Evolutionary conservation across 306 rosid genomes (phyloP), one percentile per base, ranked within the genome.

Genomic region (Prunus salicina): DNA sequence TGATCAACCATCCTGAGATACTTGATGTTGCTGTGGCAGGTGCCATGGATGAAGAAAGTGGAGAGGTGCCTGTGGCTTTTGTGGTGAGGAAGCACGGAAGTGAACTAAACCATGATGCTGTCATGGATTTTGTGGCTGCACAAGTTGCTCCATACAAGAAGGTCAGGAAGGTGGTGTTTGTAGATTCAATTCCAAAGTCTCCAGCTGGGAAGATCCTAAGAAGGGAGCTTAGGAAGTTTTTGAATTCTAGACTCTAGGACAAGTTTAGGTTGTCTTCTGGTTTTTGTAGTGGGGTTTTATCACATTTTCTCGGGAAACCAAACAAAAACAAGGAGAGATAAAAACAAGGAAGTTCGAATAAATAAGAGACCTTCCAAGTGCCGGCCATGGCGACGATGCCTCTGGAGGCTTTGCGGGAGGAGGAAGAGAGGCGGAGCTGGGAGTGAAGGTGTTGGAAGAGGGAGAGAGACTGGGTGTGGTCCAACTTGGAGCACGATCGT

Each of bases 131-230:
- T 71, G 96, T 89, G 77, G 89, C 96, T 62, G 43, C 76, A 79
- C 89, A 84, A 96, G 97, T 92, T 82, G 87, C 97, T 58, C 93
- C 98, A 18, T 83, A 85, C 82, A 92, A 87, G 87, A 92, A 90
- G 81, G 75, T 90, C 19, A 82, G 96, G 77, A 90, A 86, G 85
- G 96, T 95, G 66, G 78, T 90, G 18, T 92, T 95, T 86, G 83
- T 76, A 27, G 52, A 82, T 76, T 77, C 82, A 70, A 82, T 95
- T 72, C 98, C 98, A 10, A 89, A 88, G 76, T 95, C 97, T 57
- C 78, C 92, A 0, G 90, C 96, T 9, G 98, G 98, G 57, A 95
- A 95, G 86, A 84, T 95, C 77, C 91, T 92, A 20, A 78, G 95
- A 55, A 90, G 82, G 81, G 85, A 89, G 58, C 91, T 92, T 10